phyloP scores from a whole-genome alignment of 225 moss, liverwort and hornwort species.

The Marchantia paleacea region DNA sequence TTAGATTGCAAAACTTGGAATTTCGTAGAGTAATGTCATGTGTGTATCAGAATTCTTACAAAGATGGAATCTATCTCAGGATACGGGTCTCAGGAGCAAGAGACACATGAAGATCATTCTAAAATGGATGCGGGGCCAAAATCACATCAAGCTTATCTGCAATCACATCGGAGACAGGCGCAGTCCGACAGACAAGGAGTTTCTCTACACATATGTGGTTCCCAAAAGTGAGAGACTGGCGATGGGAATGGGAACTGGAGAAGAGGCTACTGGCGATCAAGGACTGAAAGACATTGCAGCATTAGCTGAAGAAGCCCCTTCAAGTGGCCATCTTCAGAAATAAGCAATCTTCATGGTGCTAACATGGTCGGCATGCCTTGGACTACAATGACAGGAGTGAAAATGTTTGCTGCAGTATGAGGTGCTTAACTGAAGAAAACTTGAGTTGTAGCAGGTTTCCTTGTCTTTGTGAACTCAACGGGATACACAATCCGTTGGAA shows the following conservation, averaged over 20 bases:
- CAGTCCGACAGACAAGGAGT: constrained; percentile 37
- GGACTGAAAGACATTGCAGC: constrained; percentile 17
- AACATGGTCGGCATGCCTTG: not conserved
- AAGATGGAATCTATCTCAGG: constrained; percentile 20
- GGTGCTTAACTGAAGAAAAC: not conserved
- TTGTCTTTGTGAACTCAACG: not conserved
- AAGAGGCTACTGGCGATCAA: not conserved
- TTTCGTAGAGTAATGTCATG: too few species aligned
- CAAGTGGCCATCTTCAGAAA: not conserved
- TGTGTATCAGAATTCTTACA: not conserved
- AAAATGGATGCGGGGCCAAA: constrained; percentile 51
- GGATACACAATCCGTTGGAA: not conserved
- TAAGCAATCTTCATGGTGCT: not conserved
- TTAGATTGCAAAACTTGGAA: too few species aligned
- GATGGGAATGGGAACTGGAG: not conserved
- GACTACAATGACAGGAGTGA: not conserved
- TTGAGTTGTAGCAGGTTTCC: not conserved
- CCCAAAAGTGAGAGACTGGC: constrained; percentile 37
- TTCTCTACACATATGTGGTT: constrained; percentile 31
- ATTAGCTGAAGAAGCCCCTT: not conserved
- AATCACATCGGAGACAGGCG: constrained; percentile 47
- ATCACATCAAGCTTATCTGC: constrained; percentile 41
- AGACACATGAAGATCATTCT: constrained; percentile 49
- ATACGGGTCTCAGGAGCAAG: constrained; percentile 43
- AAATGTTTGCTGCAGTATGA: not conserved